Conservation (phyloP, 257 asterid genomes). For the Petrea volubilis region DNA sequence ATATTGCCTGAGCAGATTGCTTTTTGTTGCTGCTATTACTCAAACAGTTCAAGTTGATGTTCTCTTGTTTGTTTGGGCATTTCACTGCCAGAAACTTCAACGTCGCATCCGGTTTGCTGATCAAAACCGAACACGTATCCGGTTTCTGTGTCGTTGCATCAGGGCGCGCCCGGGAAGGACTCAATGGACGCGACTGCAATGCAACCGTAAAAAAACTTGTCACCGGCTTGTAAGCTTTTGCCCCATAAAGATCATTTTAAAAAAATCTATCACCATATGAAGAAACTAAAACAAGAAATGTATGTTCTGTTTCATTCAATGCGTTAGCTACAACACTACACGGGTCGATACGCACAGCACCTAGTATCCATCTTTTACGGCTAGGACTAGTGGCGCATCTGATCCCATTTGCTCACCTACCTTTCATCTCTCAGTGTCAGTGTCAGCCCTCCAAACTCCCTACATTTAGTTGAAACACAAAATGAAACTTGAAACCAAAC, state of each 20-base stretch:
- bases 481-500: not conserved
- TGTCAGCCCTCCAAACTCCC: no score
- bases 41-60: conserved; percentile 25
- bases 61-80: conserved; percentile 52
- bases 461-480: no score
- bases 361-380: no score
- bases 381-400: no score
- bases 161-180: conserved; percentile 41
- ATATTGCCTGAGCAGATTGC: conserved; percentile 46
- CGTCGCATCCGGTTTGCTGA: conserved; percentile 30
- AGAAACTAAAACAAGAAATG: no score
- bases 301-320: no score
- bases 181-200: conserved; percentile 49
- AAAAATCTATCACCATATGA: no score
- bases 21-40: conserved; percentile 32
- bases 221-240: not conserved
- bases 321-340: no score
- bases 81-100: conserved; percentile 38
- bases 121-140: conserved; percentile 31
- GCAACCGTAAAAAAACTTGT: not conserved
- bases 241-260: not conserved
- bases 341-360: no score
- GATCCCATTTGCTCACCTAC: no score
- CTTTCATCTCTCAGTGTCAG: no score
- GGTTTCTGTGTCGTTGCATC: conserved; percentile 38